Conservation (phyloP, 352 stramenopile species). For the Phytophthora tentaculata region DNA sequence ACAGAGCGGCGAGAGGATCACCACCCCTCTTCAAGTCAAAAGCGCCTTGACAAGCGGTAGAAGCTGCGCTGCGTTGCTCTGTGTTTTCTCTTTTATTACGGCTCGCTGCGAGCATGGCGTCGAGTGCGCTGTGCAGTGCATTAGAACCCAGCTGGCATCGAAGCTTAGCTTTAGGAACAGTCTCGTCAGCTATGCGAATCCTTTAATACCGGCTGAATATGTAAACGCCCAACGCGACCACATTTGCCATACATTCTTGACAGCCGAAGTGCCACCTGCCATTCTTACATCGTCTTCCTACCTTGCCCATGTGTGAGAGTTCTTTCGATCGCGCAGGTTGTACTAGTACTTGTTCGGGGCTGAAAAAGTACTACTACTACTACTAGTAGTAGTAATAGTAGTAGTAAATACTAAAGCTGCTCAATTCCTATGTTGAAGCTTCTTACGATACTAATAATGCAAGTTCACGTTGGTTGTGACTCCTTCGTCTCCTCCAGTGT, state of each 20-base stretch:
- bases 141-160: conserved; percentile 27
- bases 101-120: conserved; percentile 30
- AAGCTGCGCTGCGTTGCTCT: conserved; percentile 36
- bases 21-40: conserved; percentile 29
- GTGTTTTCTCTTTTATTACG: conserved; percentile 20
- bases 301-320: too few relatives aligned
- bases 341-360: too few relatives aligned
- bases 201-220: conserved; percentile 44
- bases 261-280: too few relatives aligned
- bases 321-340: too few relatives aligned
- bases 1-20: conserved; percentile 29
- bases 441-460: conserved; percentile 27
- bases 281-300: too few relatives aligned
- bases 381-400: too few relatives aligned
- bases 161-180: conserved; percentile 40
- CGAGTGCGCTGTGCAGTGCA: conserved; percentile 29
- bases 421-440: conserved; percentile 44
- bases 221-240: conserved; percentile 34
- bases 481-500: conserved; percentile 11
- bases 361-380: too few relatives aligned
- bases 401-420: conserved; percentile 12
- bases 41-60: conserved; percentile 41
- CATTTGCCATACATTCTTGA: conserved; percentile 8
- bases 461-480: conserved; percentile 22
- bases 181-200: conserved; percentile 25